Evolutionary conservation across 208 protist genomes (phyloP).

Genomic region (Crithidia expoeki): DNA sequence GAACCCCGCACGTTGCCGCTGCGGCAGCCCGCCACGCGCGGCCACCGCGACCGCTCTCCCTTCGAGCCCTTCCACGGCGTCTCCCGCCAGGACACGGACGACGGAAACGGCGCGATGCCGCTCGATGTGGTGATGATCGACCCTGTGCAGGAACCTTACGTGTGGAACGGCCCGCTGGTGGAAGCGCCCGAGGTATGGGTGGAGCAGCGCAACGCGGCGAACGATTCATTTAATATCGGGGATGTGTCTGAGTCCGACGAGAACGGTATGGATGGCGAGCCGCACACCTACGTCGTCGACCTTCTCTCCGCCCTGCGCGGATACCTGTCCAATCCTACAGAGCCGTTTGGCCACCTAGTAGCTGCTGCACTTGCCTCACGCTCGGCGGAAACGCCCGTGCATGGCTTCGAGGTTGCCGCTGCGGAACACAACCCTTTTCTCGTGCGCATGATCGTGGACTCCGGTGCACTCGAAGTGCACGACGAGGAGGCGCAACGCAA

Average conservation of each 20-base stretch:
- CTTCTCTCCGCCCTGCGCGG: constrained; percentile 65
- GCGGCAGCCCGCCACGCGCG: neutral
- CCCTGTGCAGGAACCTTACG: constrained; percentile 2
- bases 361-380: constrained; percentile 72
- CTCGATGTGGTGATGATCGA: constrained; percentile 34
- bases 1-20: neutral
- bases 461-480: constrained; percentile 47
- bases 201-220: constrained; percentile 1
- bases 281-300: constrained; percentile 60
- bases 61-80: constrained; percentile 23
- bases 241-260: constrained; percentile 34
- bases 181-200: constrained; percentile 3
- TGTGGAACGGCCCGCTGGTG: constrained; percentile 10
- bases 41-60: neutral
- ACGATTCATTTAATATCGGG: constrained; percentile 32
- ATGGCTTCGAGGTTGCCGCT: constrained; percentile 57
- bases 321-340: constrained; percentile 69
- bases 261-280: constrained; percentile 32
- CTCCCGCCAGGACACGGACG: neutral
- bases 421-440: constrained; percentile 72
- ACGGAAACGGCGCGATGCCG: constrained; percentile 2
- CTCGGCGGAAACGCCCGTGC: constrained; percentile 60
- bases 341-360: constrained; percentile 78
- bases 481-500: constrained; percentile 56
- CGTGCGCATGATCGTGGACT: constrained; percentile 68